phyloP scores from a whole-genome alignment of 2,329 filamentous ascomycete species.

The Didymella sp. region DNA sequence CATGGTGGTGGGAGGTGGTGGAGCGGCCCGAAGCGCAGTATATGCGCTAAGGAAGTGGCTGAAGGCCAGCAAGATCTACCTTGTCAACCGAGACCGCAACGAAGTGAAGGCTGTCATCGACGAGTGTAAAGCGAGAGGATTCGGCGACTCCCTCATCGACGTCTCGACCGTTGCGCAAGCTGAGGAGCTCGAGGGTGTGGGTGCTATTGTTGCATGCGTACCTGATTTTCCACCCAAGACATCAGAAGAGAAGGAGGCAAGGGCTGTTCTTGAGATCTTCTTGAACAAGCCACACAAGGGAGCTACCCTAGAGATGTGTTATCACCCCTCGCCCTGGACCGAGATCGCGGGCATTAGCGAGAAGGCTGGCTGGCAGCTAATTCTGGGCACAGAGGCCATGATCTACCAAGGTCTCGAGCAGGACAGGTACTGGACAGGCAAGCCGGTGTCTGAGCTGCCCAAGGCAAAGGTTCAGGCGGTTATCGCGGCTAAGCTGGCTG shows the following conservation, averaged over 20 bases:
- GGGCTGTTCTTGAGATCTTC: constrained; percentile 62
- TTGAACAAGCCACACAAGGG: constrained; percentile 63
- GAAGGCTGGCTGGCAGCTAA: constrained; percentile 72
- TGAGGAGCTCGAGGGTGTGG: constrained; percentile 62
- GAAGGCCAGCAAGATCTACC: constrained; percentile 71
- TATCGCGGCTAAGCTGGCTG: constrained; percentile 48
- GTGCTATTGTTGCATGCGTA: constrained; percentile 74
- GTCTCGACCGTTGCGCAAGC: constrained; percentile 68
- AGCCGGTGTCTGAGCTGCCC: constrained; percentile 63
- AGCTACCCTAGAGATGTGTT: constrained; percentile 81
- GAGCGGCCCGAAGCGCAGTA: constrained; percentile 77
- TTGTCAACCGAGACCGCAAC: constrained; percentile 73
- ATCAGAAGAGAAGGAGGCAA: constrained; percentile 65
- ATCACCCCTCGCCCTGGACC: constrained; percentile 72
- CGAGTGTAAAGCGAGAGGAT: constrained; percentile 67
- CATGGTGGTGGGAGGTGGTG: constrained; percentile 77
- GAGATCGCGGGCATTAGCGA: constrained; percentile 68
- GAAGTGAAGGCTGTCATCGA: constrained; percentile 72
- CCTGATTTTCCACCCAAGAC: constrained; percentile 75
- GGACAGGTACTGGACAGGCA: constrained; percentile 67
- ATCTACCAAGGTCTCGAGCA: constrained; percentile 80
- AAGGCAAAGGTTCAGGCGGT: constrained; percentile 65
- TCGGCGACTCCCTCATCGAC: constrained; percentile 66
- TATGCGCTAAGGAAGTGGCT: constrained; percentile 77
- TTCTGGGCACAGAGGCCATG: constrained; percentile 77